phyloP scores from a whole-genome alignment of 2,329 filamentous ascomycete genomes.

The Ophiostoma novo-ulmi region DNA sequence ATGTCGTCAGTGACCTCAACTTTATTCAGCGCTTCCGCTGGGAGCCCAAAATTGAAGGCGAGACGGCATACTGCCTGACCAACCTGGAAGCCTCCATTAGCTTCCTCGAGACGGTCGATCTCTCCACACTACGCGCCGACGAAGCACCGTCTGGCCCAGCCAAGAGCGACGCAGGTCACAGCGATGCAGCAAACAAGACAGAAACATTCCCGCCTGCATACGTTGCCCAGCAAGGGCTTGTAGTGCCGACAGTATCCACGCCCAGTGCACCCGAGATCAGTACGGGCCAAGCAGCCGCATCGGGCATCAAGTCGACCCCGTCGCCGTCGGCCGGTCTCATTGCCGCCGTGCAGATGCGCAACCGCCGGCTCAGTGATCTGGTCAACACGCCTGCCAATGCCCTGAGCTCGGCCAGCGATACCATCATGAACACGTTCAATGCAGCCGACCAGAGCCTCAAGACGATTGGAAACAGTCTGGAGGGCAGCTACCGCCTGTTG shows the following conservation, averaged over 20 bases:
- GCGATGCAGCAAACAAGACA: slow-evolving; percentile 35
- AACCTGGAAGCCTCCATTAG: slow-evolving; percentile 93
- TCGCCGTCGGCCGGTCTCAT: slow-evolving; percentile 41
- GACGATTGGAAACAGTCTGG: slow-evolving; percentile 82
- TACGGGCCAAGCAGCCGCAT: slow-evolving; percentile 29
- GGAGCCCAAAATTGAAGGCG: slow-evolving; percentile 79
- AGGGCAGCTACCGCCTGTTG: slow-evolving; percentile 89
- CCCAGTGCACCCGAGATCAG: slow-evolving; percentile 35
- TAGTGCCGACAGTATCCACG: slow-evolving; percentile 31
- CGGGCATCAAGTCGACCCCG: slow-evolving; percentile 35
- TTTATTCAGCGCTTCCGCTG: slow-evolving; percentile 92
- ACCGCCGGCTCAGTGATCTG: slow-evolving; percentile 75
- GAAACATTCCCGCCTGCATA: slow-evolving; percentile 57
- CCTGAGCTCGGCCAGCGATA: slow-evolving; percentile 76
- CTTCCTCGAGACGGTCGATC: slow-evolving; percentile 90
- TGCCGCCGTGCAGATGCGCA: slow-evolving; percentile 51
- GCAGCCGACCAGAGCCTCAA: slow-evolving; percentile 90
- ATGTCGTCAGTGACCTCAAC: slow-evolving; percentile 87
- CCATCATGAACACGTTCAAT: slow-evolving; percentile 77
- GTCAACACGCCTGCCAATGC: slow-evolving; percentile 79
- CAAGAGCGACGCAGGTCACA: slow-evolving; percentile 38
- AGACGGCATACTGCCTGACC: slow-evolving; percentile 92
- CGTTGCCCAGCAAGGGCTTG: slow-evolving; percentile 38
- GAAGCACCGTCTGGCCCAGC: slow-evolving; percentile 64
- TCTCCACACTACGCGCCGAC: slow-evolving; percentile 79